phyloP scores from a whole-genome alignment of 305 asterid genomes.

The Fraxinus ornus region DNA sequence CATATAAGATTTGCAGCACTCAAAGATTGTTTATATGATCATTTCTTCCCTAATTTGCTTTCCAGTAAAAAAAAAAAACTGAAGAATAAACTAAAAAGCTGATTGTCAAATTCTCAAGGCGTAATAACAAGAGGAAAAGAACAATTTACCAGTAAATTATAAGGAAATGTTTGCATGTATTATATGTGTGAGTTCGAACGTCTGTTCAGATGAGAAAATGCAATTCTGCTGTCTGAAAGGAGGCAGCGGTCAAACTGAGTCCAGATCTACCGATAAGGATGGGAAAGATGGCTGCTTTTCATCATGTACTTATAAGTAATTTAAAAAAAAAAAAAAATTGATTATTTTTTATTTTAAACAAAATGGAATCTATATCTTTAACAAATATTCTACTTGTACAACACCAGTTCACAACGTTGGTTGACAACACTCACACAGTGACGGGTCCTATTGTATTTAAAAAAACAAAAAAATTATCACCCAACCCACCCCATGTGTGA shows the following conservation, averaged over 20 bases:
- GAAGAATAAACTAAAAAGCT: background rate
- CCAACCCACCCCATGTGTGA: too few relatives aligned
- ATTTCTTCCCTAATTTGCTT: background rate
- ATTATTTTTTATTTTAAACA: too few relatives aligned
- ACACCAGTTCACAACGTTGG: too few relatives aligned
- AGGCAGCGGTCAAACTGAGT: slow-evolving; percentile 12
- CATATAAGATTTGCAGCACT: background rate
- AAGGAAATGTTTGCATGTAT: background rate
- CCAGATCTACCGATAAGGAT: background rate
- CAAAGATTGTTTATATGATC: background rate
- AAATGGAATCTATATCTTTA: too few relatives aligned
- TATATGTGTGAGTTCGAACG: background rate
- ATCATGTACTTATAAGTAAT: too few relatives aligned
- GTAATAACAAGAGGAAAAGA: background rate
- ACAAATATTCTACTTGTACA: too few relatives aligned
- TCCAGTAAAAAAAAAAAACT: background rate
- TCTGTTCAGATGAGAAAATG: background rate
- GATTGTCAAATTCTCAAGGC: background rate
- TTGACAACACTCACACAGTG: too few relatives aligned
- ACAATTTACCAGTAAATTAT: background rate
- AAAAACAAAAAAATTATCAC: too few relatives aligned
- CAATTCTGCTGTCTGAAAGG: slow-evolving; percentile 7
- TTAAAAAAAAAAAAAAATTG: too few relatives aligned
- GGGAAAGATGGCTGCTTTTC: background rate
- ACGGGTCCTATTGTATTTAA: too few relatives aligned